Conservation (phyloP, 345 rosid species). For the Populus alba region DNA sequence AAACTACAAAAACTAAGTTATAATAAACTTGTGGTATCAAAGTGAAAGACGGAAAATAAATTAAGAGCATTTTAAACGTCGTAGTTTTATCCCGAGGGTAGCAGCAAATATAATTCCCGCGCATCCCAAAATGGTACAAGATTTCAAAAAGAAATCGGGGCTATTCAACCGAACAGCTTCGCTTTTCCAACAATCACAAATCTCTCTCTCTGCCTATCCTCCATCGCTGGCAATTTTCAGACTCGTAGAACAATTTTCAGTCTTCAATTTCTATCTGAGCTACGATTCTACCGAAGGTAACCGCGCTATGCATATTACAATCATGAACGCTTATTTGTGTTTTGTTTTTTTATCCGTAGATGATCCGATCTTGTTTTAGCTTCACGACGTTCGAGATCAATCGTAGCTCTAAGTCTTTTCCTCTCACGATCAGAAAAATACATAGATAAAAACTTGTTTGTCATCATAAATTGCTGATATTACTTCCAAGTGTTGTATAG, state of each 20-base stretch:
- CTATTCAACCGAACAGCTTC: not conserved
- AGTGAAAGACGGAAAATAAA: not conserved
- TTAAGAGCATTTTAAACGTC: not conserved
- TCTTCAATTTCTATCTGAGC: not conserved
- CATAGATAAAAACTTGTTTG: not conserved
- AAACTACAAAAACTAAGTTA: too few species aligned
- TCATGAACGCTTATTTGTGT: not conserved
- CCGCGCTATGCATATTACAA: not conserved
- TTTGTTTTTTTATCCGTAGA: not conserved
- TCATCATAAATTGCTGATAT: not conserved
- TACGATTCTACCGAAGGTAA: not conserved
- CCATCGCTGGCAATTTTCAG: not conserved
- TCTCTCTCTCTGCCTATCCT: not conserved
- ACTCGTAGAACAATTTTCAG: not conserved
- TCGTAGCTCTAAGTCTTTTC: not conserved
- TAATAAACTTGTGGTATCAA: too few species aligned
- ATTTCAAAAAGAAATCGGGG: not conserved
- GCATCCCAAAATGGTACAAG: not conserved
- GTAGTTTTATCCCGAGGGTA: not conserved
- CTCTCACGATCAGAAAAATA: not conserved
- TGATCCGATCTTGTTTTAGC: not conserved
- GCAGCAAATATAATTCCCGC: not conserved
- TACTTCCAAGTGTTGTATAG: not conserved
- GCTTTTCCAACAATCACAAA: not conserved
- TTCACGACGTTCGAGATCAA: not conserved